These are phyloP conservation scores for Ganoderma multipileum DNA, from an alignment of 1,284 basidiomycete genomes.

Conservation along the genomic window DNA sequence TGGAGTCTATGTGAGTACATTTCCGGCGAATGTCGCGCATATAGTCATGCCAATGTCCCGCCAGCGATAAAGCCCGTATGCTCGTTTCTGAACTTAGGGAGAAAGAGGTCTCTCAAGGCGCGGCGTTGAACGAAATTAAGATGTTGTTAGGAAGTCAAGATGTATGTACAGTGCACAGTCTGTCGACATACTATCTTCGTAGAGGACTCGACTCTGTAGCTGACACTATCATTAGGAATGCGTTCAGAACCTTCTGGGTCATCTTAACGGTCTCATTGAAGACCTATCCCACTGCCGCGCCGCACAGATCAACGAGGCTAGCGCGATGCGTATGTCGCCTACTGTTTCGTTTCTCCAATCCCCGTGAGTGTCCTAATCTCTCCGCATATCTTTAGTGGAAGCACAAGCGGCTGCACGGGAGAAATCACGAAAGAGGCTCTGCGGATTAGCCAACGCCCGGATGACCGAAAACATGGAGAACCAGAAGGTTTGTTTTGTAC, in stretches of 20 bases:
- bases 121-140: slow-evolving; percentile 32
- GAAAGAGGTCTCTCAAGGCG: slow-evolving; percentile 36
- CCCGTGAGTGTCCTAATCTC: not conserved
- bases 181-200: too few relatives aligned
- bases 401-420: slow-evolving; percentile 42
- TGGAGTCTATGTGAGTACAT: slow-evolving; percentile 36
- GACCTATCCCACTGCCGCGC: slow-evolving; percentile 45
- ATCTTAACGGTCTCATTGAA: slow-evolving; percentile 43
- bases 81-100: slow-evolving; percentile 36
- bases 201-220: too few relatives aligned
- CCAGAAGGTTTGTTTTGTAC: slow-evolving; percentile 43
- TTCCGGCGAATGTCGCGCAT: not conserved
- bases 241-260: slow-evolving; percentile 39
- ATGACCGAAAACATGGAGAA: slow-evolving; percentile 50
- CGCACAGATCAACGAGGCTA: slow-evolving; percentile 44
- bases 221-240: slow-evolving; percentile 38
- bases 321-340: slow-evolving; percentile 43
- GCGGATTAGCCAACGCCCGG: slow-evolving; percentile 43
- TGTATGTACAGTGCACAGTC: slow-evolving; percentile 23
- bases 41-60: not conserved
- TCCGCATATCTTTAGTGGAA: slow-evolving; percentile 39
- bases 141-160: slow-evolving; percentile 35
- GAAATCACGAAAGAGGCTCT: slow-evolving; percentile 45
- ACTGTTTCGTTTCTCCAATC: too few relatives aligned
- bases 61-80: slow-evolving; percentile 38